Percentiles rank a stretch among this genome's conserved stretches.
These are phyloP conservation scores for Monilinia laxa DNA, from an alignment of 2,329 filamentous ascomycete species.

Conservation along the genomic window DNA sequence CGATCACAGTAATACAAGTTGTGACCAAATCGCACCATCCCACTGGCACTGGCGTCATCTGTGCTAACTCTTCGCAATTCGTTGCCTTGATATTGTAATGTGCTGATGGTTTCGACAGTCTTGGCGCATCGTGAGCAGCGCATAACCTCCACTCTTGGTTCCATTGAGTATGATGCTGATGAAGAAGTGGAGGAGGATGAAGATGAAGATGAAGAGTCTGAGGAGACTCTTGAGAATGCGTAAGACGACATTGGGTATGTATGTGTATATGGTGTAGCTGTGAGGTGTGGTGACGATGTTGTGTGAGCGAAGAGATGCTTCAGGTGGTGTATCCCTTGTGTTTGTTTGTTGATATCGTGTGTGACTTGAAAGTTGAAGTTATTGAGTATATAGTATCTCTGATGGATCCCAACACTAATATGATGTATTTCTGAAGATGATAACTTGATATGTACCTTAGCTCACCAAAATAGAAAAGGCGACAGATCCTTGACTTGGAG, in stretches of 20 bases:
- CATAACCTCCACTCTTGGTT: constrained; percentile 52
- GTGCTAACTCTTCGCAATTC: constrained; percentile 41
- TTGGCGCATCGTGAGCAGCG: constrained; percentile 63
- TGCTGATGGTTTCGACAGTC: constrained; percentile 58
- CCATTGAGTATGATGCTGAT: constrained; percentile 25
- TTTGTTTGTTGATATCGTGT: background rate
- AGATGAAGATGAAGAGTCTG: constrained; percentile 28
- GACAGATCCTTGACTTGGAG: constrained; percentile 18
- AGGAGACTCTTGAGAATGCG: constrained; percentile 27
- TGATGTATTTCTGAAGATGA: background rate
- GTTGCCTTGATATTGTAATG: constrained; percentile 23
- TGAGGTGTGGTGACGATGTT: constrained; percentile 4
- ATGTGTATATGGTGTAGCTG: background rate
- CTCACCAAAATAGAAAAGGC: constrained; percentile 19
- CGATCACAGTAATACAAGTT: constrained; percentile 66
- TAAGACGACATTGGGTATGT: constrained; percentile 12
- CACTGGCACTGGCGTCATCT: constrained; percentile 56
- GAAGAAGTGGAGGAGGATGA: constrained; percentile 29
- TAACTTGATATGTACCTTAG: constrained; percentile 1
- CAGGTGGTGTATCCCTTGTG: background rate
- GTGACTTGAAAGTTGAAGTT: background rate
- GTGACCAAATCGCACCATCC: constrained; percentile 64
- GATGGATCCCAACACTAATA: background rate
- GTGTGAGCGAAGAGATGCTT: constrained; percentile 14
- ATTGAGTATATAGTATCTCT: constrained; percentile 7